These are phyloP conservation scores for Cucumis sativus DNA, from an alignment of 306 rosid genomes.

Conservation along the genomic window DNA sequence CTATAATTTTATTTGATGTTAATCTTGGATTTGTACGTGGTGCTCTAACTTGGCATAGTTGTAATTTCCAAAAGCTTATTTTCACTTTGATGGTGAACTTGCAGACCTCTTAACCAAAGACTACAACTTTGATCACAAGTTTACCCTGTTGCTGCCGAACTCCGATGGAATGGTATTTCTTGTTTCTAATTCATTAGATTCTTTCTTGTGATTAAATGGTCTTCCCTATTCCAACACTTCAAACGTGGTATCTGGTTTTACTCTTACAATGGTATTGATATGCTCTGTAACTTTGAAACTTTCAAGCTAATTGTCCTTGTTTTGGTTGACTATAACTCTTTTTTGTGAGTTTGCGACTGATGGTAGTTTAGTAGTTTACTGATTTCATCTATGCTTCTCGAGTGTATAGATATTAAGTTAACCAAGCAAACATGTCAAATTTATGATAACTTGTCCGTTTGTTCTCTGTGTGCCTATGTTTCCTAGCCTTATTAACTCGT, in stretches of 20 bases:
- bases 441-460: not conserved
- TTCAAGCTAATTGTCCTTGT: not conserved
- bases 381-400: not conserved
- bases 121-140: constrained; percentile 77
- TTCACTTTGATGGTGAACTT: not conserved
- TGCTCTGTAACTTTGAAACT: not conserved
- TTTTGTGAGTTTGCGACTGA: not conserved
- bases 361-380: not conserved
- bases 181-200: not conserved
- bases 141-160: constrained; percentile 51
- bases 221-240: not conserved
- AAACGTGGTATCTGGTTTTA: not conserved
- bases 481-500: not conserved
- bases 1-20: not conserved
- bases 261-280: not conserved
- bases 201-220: not conserved
- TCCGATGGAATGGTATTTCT: constrained; percentile 60
- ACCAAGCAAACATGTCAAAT: not conserved
- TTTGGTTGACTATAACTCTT: not conserved
- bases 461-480: not conserved
- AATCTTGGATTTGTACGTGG: not conserved
- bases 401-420: not conserved
- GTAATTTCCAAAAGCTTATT: not conserved
- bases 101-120: constrained; percentile 86
- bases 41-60: not conserved